Base-by-base conservation (phyloP, 441 rosid genomes). In the Erodium trifolium region DNA sequence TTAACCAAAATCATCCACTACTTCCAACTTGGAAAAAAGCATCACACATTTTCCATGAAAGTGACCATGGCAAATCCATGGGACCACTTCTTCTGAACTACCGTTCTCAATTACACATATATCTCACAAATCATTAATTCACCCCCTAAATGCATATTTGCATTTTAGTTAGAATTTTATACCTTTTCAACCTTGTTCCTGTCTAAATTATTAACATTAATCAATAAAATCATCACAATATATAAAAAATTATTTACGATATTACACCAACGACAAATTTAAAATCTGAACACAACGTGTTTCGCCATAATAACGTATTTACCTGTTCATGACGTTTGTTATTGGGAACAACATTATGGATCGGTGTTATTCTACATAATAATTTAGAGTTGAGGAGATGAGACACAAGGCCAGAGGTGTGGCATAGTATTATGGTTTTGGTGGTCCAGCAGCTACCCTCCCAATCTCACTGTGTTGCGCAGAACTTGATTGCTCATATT, bases 31-130 rank as follows among this genome's bases (percentile, higher is more conserved):
- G 43, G 43, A 37, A 37, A 37, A 53, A 53, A 53, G 59, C 59
- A 53, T 53, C 59, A 53, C 59, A 53, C 59, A 53, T 53, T 53
- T 53, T 53, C 59, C 59, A 53, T 53, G 59, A 53, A 53, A 53
- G 59, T 53, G 59, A 53, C 59, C 13, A 53, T 53, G 59, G 59
- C 59, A 53, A 53, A 53, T 53, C 59, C 59, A 53, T n/a, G 59
- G 59, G 59, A 53, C 59, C 59, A n/a, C 59, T 53, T 53, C 5
- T 53, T 53, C 59, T 11, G 8, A 14, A n/a, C 59, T n/a, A 53
- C 7, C 19, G 14, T 53, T 14, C 59, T 2, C 17, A 53, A 53
- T 53, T 53, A 53, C 17, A 53, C 2, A 53, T 23, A 23, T 23
- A 23, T 23, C 59, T 51, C 59, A 51, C 18, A 51, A 53, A 11